Conservation (phyloP, 495 filamentous ascomycete genomes). For the Umbilicaria muhlenbergii region DNA sequence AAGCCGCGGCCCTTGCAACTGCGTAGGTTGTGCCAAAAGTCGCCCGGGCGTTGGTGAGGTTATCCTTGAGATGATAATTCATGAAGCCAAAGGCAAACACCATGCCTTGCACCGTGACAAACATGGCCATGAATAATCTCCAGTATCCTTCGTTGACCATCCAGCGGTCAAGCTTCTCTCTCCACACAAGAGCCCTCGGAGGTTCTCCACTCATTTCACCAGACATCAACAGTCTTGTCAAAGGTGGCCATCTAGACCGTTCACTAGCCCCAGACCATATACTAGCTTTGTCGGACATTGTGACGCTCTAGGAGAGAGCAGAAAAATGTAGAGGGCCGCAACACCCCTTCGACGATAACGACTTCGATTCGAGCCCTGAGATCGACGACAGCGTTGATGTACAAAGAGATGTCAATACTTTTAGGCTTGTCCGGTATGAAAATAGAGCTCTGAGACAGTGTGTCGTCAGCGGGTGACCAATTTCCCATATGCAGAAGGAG, state of each 20-base stretch:
- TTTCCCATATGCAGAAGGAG: too few species aligned
- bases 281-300: too few species aligned
- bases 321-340: too few species aligned
- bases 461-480: too few species aligned
- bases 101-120: slow-evolving; percentile 1
- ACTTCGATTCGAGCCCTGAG: too few species aligned
- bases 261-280: slow-evolving; percentile 15
- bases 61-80: slow-evolving; percentile 61
- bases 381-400: too few species aligned
- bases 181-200: slow-evolving; percentile 39
- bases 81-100: slow-evolving; percentile 62
- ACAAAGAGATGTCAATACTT: too few species aligned
- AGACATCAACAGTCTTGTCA: slow-evolving; percentile 52
- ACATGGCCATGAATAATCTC: slow-evolving; percentile 38
- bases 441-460: too few species aligned
- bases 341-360: too few species aligned
- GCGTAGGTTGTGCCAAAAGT: slow-evolving; percentile 56
- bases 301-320: too few species aligned
- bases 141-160: slow-evolving; percentile 69
- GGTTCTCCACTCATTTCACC: slow-evolving; percentile 51
- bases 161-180: slow-evolving; percentile 35
- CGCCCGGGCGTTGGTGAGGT: slow-evolving; percentile 39
- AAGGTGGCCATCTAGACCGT: slow-evolving; percentile 51
- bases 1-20: slow-evolving; percentile 52
- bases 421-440: too few species aligned